Conservation (phyloP, 2,329 filamentous ascomycete species). For the Chaetomiaceae sp. region DNA sequence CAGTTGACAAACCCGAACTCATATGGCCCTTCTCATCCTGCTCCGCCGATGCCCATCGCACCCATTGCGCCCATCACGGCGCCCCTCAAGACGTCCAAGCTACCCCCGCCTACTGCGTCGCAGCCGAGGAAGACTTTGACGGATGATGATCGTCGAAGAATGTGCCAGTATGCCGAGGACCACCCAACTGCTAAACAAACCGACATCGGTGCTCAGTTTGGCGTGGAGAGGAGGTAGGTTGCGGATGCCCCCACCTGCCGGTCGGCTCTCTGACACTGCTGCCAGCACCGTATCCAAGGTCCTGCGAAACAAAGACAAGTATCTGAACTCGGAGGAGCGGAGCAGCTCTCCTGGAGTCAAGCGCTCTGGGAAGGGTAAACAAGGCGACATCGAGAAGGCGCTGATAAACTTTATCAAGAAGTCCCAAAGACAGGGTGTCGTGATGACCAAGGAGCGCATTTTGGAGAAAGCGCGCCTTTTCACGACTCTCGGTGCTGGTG, state of each 20-base stretch:
- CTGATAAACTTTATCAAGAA: constrained; percentile 83
- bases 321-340: constrained; percentile 74
- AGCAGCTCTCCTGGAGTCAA: constrained; percentile 75
- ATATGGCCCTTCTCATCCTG: constrained; percentile 41
- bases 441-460: constrained; percentile 73
- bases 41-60: constrained; percentile 54
- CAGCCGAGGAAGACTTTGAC: constrained; percentile 83
- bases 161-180: constrained; percentile 91
- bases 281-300: constrained; percentile 97
- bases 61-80: constrained; percentile 49
- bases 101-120: constrained; percentile 46
- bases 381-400: constrained; percentile 84
- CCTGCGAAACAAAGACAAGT: constrained; percentile 88
- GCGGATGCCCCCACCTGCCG: not conserved
- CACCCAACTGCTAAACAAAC: constrained; percentile 90
- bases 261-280: constrained; percentile 27
- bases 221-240: constrained; percentile 89
- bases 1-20: constrained; percentile 67
- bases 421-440: constrained; percentile 66
- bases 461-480: constrained; percentile 80
- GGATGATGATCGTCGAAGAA: constrained; percentile 79
- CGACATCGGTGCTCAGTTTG: constrained; percentile 92
- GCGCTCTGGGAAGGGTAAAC: constrained; percentile 69
- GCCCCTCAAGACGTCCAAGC: constrained; percentile 43
- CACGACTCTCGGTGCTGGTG: constrained; percentile 61